Evolutionary conservation across 352 stramenopile species (phyloP).

Genomic region (Phytophthora quininea): DNA sequence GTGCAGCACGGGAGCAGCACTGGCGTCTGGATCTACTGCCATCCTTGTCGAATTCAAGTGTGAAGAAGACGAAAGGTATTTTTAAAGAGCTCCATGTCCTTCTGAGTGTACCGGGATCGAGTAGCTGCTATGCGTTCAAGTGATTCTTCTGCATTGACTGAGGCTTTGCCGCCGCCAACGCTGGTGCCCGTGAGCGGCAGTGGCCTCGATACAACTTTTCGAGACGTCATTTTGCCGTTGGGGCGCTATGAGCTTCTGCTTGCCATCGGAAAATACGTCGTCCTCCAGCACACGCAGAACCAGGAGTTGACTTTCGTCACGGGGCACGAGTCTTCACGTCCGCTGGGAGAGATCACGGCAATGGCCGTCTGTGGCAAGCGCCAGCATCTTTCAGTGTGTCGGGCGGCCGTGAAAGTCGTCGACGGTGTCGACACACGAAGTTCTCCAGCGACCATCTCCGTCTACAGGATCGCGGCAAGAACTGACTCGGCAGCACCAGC

Average conservation of each 20-base stretch:
- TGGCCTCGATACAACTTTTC: constrained; percentile 54
- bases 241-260: constrained; percentile 68
- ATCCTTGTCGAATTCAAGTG: constrained; percentile 6
- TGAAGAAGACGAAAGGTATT: not conserved
- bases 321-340: constrained; percentile 18
- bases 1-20: constrained; percentile 8
- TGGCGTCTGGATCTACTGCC: not conserved
- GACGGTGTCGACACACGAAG: constrained; percentile 13
- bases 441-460: constrained; percentile 36
- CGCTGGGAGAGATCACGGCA: constrained; percentile 70
- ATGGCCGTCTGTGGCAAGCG: constrained; percentile 70
- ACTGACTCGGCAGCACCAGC: not conserved
- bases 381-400: constrained; percentile 59
- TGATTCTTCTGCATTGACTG: constrained; percentile 1
- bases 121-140: constrained; percentile 12
- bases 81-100: too few relatives aligned
- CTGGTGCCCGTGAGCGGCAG: constrained; percentile 54
- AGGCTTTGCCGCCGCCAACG: constrained; percentile 13
- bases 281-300: constrained; percentile 67
- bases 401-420: constrained; percentile 38
- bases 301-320: constrained; percentile 66
- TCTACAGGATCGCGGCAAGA: constrained; percentile 36
- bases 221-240: constrained; percentile 61
- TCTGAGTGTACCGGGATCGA: too few relatives aligned
- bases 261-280: constrained; percentile 66